Conservation (phyloP, 306 rosid genomes). For the Prunus kanzakura region DNA sequence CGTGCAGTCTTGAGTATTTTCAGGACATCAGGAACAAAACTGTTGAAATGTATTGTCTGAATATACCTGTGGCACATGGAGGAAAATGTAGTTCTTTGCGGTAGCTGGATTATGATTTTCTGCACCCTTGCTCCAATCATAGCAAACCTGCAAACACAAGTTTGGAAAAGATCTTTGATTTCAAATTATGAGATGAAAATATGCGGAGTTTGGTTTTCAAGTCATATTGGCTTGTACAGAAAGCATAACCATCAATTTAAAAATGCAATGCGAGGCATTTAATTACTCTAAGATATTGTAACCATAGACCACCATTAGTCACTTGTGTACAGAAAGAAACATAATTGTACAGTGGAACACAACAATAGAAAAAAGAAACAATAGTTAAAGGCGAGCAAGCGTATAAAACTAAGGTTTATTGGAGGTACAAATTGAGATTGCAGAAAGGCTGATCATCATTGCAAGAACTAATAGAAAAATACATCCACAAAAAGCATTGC, state of each 20-base stretch:
- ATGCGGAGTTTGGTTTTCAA: neutral
- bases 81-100: conserved; percentile 63
- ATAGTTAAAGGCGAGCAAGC: neutral
- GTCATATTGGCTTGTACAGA: neutral
- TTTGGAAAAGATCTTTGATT: neutral
- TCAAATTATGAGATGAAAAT: neutral
- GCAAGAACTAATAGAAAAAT: neutral
- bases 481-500: neutral
- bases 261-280: no score
- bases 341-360: neutral
- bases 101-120: conserved; percentile 88
- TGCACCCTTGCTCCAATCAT: conserved; percentile 93
- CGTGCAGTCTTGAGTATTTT: neutral
- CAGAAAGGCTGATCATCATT: neutral
- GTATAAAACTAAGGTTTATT: neutral
- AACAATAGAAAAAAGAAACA: neutral
- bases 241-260: no score
- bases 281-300: neutral
- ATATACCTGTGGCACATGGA: conserved; percentile 70
- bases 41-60: neutral
- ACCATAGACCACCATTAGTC: neutral
- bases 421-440: neutral
- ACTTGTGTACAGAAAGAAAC: neutral
- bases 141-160: conserved; percentile 54
- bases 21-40: neutral